Evolutionary conservation across 2,329 filamentous ascomycete genomes (phyloP).

Genomic region (Stemphylium vesicarium): DNA sequence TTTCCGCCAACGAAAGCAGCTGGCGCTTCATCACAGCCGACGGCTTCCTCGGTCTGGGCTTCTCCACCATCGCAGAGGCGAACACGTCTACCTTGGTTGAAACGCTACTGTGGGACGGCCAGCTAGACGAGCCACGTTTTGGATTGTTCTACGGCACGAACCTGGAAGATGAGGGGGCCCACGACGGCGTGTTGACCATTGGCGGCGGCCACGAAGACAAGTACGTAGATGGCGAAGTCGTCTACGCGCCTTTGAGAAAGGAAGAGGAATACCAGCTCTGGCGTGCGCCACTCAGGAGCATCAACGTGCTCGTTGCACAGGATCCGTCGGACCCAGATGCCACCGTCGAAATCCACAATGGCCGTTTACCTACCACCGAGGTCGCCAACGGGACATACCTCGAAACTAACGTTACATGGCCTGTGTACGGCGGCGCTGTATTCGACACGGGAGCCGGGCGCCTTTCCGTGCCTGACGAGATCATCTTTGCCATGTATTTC

Average conservation of each 20-base stretch:
- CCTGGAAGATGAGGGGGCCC: constrained; percentile 3
- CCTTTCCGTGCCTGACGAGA: constrained; percentile 15
- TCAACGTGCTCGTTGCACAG: constrained; percentile 15
- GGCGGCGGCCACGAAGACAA: constrained; percentile 55
- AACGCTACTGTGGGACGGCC: constrained; percentile 21
- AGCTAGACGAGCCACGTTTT: constrained; percentile 22
- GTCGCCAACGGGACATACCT: background rate
- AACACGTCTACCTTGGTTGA: constrained; percentile 22
- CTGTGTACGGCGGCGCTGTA: constrained; percentile 10
- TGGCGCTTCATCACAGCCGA: constrained; percentile 29
- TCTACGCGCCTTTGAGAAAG: constrained; percentile 34
- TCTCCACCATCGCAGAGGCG: constrained; percentile 24
- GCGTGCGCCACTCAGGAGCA: constrained; percentile 17
- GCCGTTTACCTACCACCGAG: constrained; percentile 2
- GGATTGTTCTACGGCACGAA: constrained; percentile 25
- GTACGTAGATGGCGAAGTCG: constrained; percentile 69
- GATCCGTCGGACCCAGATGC: constrained; percentile 11
- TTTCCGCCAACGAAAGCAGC: constrained; percentile 19
- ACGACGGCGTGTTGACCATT: constrained; percentile 25
- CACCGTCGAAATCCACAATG: constrained; percentile 6
- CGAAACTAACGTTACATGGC: constrained; percentile 13
- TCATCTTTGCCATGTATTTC: constrained; percentile 21
- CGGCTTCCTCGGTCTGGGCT: constrained; percentile 26
- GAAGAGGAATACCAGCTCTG: constrained; percentile 23
- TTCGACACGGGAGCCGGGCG: constrained; percentile 30